Evolutionary conservation across 306 rosid genomes (phyloP).

Genomic region (Vicia faba): DNA sequence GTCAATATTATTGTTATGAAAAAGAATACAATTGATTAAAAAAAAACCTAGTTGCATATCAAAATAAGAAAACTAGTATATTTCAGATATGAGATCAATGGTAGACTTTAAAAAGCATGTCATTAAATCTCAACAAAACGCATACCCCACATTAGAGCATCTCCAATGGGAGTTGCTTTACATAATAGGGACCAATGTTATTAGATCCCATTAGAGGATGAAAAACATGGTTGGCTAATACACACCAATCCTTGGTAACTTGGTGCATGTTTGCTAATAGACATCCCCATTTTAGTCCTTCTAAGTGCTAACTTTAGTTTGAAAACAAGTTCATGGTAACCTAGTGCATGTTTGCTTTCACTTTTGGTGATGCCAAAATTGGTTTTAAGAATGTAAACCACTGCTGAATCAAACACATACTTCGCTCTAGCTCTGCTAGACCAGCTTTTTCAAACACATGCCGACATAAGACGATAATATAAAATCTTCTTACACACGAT

Average conservation of each 20-base stretch:
- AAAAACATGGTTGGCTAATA: too few species aligned
- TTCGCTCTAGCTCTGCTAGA: neutral
- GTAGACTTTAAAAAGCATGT: constrained; percentile 7
- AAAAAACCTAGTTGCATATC: constrained; percentile 9
- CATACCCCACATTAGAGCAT: constrained; percentile 1
- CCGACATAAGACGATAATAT: constrained; percentile 4
- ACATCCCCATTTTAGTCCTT: constrained; percentile 1
- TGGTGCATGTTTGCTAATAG: too few species aligned
- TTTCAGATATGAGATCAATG: neutral
- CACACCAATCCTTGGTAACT: too few species aligned
- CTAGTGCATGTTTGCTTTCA: neutral
- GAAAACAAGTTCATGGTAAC: constrained; percentile 21
- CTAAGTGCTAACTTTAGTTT: constrained; percentile 6
- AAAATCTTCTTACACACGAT: neutral
- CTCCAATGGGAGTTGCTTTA: too few species aligned
- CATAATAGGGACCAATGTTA: too few species aligned
- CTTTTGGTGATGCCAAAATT: too few species aligned
- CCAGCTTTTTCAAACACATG: constrained; percentile 2
- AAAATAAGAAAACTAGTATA: constrained; percentile 17
- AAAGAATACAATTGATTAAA: neutral
- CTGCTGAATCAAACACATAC: too few species aligned
- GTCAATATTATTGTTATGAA: constrained; percentile 5
- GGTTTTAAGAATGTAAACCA: too few species aligned
- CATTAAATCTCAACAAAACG: constrained; percentile 10
- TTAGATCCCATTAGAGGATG: too few species aligned